Evolutionary conservation across 2,329 filamentous ascomycete genomes (phyloP), one percentile per base, ranked within the genome.

Genomic region (Monosporascus sp.): DNA sequence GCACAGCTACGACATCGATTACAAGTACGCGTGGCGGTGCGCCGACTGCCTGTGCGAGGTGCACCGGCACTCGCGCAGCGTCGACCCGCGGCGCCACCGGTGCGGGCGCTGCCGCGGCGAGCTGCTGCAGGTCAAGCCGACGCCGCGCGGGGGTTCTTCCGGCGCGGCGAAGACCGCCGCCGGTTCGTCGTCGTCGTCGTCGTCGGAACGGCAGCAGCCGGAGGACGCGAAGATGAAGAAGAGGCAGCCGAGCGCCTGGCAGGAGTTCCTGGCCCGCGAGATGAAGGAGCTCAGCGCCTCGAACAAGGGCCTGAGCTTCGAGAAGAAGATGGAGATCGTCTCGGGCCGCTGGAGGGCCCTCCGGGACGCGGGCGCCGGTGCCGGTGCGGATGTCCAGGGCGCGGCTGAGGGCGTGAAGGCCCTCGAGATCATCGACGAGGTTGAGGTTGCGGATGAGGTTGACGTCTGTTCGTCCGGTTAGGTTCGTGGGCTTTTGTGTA

Each of bases 21-120:
- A 90, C 75, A 95, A 93, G 73, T 99, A 93, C 67, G 73, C 92
- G 20, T 97, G 94, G 93, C 76, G 81, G 43, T 97, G 93, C 67
- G 73, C 61, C 19, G 73, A 66, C 3, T 97, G 94, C 66, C 80
- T 76, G 0, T 73, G 80, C 34, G 86, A 89, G 67, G 95, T 88
- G 69, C 89, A 91, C 65, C 79, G 93, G 5, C 93, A 97, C 70
- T 91, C 87, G 17, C 90, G 87, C 71, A 94, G 89, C 66, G 89
- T 97, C 60, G 85, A 97, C 68, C 79, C 87, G 0, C 66, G 67
- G 31, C 80, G 83, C 48, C 86, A 91, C 62, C 81, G 83, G 1
- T 97, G 93, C 68, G 91, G 91, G 2, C 74, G 69, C n/a, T 97
- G 93, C 69, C 87, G 85, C 65, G 77, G 81, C 5, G 69, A 70